These are phyloP conservation scores for Centrapalus pauciflorus DNA, from an alignment of 129 eudicot genomes.

Conservation along the genomic window DNA sequence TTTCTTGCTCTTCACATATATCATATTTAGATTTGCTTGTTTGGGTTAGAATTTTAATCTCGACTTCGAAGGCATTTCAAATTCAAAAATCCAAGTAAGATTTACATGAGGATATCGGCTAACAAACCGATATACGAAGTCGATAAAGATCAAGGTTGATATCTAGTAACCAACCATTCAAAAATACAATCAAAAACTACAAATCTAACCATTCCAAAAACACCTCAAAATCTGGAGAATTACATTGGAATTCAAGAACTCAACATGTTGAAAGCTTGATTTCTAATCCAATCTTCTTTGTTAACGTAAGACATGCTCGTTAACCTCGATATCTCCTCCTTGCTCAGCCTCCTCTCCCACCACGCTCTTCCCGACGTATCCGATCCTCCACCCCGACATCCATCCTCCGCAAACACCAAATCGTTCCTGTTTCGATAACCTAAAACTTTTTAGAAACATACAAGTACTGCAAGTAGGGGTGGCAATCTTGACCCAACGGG, in stretches of 20 bases:
- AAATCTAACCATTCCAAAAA: conserved; percentile 2
- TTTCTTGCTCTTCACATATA: too few species aligned
- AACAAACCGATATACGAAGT: neutral
- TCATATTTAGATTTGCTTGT: too few species aligned
- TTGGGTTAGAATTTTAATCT: too few species aligned
- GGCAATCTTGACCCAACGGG: too few species aligned
- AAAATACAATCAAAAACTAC: neutral
- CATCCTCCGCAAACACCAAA: conserved; percentile 47
- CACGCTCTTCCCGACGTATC: conserved; percentile 26
- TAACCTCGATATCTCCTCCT: conserved; percentile 16
- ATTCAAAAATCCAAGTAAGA: too few species aligned
- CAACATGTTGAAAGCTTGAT: conserved; percentile 38
- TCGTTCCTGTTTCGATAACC: conserved; percentile 27
- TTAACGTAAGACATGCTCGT: conserved; percentile 50
- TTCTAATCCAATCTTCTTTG: conserved; percentile 52
- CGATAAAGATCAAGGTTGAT: too few species aligned
- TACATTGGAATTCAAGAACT: neutral
- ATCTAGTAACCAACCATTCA: neutral
- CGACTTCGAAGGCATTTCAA: too few species aligned
- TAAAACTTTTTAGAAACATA: neutral
- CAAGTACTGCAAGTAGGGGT: too few species aligned
- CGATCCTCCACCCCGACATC: conserved; percentile 53
- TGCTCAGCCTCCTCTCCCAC: conserved; percentile 47
- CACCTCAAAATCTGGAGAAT: neutral
- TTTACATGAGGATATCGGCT: too few species aligned